These are phyloP conservation scores for Lecanosticta acicola DNA, from an alignment of 2,329 filamentous ascomycete species.

Conservation along the genomic window DNA sequence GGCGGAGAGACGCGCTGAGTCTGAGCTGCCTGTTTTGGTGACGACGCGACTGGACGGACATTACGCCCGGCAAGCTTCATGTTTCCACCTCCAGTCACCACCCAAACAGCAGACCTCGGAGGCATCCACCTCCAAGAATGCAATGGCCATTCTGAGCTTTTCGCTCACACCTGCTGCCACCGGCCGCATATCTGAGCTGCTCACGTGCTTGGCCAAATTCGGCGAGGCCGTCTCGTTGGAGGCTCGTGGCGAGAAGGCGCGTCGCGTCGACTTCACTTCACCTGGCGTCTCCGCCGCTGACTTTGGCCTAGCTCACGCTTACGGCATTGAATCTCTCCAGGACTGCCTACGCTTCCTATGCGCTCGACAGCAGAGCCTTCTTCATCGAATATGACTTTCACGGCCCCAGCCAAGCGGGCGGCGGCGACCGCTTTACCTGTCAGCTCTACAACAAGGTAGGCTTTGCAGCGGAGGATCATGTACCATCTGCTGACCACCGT, in stretches of 20 bases:
- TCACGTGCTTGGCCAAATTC: conserved; percentile 72
- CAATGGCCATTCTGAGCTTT: conserved; percentile 57
- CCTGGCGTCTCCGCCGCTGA: conserved; percentile 9
- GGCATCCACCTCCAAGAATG: conserved; percentile 5
- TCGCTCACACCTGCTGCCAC: conserved; percentile 69
- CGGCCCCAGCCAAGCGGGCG: conserved; percentile 17
- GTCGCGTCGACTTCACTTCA: conserved; percentile 32
- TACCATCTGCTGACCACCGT: background rate
- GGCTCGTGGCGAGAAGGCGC: conserved; percentile 61
- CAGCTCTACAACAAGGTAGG: conserved; percentile 65
- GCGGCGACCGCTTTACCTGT: conserved; percentile 58
- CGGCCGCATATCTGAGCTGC: conserved; percentile 62
- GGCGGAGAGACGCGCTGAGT: background rate
- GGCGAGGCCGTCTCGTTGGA: conserved; percentile 73
- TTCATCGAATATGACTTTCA: conserved; percentile 66
- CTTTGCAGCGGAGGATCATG: background rate
- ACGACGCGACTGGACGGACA: no score
- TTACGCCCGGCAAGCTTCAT: conserved; percentile 1
- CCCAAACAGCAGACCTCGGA: no score
- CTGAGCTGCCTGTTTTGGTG: no score
- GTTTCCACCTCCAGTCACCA: no score
- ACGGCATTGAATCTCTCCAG: conserved; percentile 75
- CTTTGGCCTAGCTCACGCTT: conserved; percentile 56
- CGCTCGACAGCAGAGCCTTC: conserved; percentile 61
- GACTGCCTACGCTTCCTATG: conserved; percentile 70